phyloP scores from a whole-genome alignment of 192 early-diverging fungal species.

The Backusella circina region DNA sequence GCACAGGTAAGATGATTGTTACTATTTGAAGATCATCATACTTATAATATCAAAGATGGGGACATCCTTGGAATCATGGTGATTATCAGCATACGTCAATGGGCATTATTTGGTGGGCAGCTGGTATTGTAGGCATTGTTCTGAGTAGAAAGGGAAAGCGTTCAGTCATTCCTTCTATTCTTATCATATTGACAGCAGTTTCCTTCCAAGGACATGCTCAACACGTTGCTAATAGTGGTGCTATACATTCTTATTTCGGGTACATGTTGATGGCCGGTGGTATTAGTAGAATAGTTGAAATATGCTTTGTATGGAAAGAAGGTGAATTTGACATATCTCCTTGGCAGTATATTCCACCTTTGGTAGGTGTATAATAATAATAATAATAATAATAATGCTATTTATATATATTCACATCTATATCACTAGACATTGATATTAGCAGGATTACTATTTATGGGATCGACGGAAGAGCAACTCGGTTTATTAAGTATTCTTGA shows the following conservation, averaged over 20 bases:
- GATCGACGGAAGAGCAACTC: slow-evolving; percentile 57
- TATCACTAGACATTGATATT: slow-evolving; percentile 42
- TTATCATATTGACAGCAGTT: slow-evolving; percentile 60
- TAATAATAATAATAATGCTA: background rate
- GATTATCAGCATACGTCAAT: slow-evolving; percentile 67
- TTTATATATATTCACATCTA: background rate
- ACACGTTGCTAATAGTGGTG: slow-evolving; percentile 51
- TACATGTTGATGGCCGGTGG: slow-evolving; percentile 55
- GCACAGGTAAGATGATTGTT: slow-evolving; percentile 43
- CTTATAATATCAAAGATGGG: slow-evolving; percentile 27
- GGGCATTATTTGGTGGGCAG: slow-evolving; percentile 68
- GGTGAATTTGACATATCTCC: slow-evolving; percentile 24
- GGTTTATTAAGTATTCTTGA: slow-evolving; percentile 35
- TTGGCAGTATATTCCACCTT: slow-evolving; percentile 38
- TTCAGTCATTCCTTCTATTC: slow-evolving; percentile 56
- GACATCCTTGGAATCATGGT: slow-evolving; percentile 55
- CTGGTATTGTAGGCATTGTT: slow-evolving; percentile 54
- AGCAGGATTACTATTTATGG: slow-evolving; percentile 63
- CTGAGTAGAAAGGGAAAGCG: slow-evolving; percentile 44
- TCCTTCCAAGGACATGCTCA: slow-evolving; percentile 61
- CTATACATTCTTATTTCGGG: slow-evolving; percentile 64
- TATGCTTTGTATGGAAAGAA: slow-evolving; percentile 43
- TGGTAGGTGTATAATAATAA: slow-evolving; percentile 30
- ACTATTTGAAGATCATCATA: too few relatives aligned
- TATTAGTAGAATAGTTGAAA: slow-evolving; percentile 54